Evolutionary conservation across 768 basidiomycete species (phyloP).

Genomic region (Leccinum longicurvipes): DNA sequence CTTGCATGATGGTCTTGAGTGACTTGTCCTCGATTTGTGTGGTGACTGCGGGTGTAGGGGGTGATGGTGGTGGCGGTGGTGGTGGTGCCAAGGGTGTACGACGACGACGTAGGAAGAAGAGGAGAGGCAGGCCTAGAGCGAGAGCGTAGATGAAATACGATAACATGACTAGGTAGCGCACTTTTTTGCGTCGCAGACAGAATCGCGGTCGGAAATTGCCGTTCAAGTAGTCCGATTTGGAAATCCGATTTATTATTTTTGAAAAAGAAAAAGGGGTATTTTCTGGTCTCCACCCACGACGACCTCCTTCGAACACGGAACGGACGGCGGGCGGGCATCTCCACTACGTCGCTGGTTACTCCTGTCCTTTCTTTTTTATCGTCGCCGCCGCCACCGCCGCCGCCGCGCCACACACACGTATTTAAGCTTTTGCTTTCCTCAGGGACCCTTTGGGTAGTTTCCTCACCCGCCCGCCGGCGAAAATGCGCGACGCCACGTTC

Average conservation of each 20-base stretch:
- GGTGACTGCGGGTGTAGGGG: conserved; percentile 2
- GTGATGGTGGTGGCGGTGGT: neutral
- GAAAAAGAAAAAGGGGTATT: neutral
- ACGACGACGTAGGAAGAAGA: conserved; percentile 25
- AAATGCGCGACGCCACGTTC: neutral
- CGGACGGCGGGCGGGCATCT: neutral
- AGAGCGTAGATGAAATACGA: conserved; percentile 30
- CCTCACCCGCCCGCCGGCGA: neutral
- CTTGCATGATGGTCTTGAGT: conserved; percentile 69
- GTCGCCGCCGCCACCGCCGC: conserved; percentile 8
- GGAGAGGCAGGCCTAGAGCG: conserved; percentile 30
- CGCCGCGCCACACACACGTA: neutral
- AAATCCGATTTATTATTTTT: neutral
- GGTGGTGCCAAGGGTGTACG: conserved; percentile 4
- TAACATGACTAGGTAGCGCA: neutral
- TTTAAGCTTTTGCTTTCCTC: no score
- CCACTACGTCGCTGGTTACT: neutral
- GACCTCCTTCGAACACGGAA: neutral
- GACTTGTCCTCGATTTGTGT: conserved; percentile 25
- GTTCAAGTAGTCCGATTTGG: neutral
- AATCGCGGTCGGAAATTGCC: conserved; percentile 14
- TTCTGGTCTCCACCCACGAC: neutral
- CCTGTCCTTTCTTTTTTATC: neutral
- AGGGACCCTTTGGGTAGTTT: neutral
- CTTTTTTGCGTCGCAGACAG: conserved; percentile 1